Percentiles rank a stretch among this genome's conserved stretches.
Evolutionary conservation across 148 eudicot genomes (phyloP).

Genomic region (Camellia japonica): DNA sequence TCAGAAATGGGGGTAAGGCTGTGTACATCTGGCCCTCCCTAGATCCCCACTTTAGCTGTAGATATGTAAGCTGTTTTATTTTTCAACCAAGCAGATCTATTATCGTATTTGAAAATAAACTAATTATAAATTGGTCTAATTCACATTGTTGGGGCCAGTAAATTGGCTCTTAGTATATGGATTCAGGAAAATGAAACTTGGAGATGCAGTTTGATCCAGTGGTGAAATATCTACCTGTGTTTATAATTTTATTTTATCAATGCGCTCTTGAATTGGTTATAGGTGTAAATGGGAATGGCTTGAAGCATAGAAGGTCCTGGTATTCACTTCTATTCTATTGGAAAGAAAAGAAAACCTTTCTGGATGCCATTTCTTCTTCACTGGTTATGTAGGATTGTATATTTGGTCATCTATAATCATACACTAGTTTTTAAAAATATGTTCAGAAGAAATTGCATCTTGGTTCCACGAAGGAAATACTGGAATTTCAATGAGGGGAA

Average conservation of each 20-base stretch:
- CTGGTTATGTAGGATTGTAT: not conserved
- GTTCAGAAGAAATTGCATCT: not conserved
- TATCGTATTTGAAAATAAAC: too few relatives aligned
- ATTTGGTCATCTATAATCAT: not conserved
- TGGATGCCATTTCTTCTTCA: not conserved
- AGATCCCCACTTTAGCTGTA: too few relatives aligned
- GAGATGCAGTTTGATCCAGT: not conserved
- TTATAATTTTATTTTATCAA: not conserved
- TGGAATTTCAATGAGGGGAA: not conserved
- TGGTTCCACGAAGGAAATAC: not conserved
- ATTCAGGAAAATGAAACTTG: constrained; percentile 5
- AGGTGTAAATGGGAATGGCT: not conserved
- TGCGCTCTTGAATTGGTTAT: not conserved
- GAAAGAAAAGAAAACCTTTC: not conserved
- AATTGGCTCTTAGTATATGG: too few relatives aligned
- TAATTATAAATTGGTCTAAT: too few relatives aligned
- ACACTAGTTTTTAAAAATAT: not conserved
- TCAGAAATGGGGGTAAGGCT: too few relatives aligned
- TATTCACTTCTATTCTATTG: not conserved
- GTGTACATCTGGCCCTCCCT: too few relatives aligned
- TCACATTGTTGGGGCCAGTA: too few relatives aligned
- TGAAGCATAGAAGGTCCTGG: not conserved
- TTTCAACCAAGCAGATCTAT: not conserved
- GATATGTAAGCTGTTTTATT: not conserved
- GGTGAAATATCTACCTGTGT: constrained; percentile 2